Conservation (phyloP, 495 filamentous ascomycete genomes). For the Aspergillus affinis region DNA sequence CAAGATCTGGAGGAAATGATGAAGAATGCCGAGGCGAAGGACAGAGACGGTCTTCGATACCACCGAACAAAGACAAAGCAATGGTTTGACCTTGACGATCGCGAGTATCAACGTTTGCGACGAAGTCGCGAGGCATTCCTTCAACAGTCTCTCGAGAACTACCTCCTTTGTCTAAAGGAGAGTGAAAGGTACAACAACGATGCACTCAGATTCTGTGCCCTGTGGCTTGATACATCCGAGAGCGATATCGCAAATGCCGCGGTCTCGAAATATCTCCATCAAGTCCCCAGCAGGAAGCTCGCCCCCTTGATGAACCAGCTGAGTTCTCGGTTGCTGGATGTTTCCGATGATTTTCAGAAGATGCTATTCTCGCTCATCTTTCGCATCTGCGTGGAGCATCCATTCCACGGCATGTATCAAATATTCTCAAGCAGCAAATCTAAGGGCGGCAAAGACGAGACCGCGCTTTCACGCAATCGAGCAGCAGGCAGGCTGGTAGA, state of each 20-base stretch:
- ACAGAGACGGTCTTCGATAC: conserved; percentile 45
- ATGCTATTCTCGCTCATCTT: conserved; percentile 70
- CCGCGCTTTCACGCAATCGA: conserved; percentile 65
- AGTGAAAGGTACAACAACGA: conserved; percentile 88
- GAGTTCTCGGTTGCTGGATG: conserved; percentile 80
- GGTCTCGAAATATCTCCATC: conserved; percentile 63
- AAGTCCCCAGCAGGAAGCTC: conserved; percentile 88
- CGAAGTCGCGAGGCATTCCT: conserved; percentile 77
- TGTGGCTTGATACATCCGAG: conserved; percentile 86
- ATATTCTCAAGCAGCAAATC: conserved; percentile 79
- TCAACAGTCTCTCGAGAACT: conserved; percentile 87
- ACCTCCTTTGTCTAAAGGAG: conserved; percentile 78
- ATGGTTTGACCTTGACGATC: conserved; percentile 87
- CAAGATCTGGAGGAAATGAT: conserved; percentile 61
- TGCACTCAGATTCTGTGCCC: conserved; percentile 86
- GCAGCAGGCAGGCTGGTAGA: conserved; percentile 69
- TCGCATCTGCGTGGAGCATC: conserved; percentile 85
- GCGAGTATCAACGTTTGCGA: conserved; percentile 76
- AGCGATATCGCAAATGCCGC: conserved; percentile 71
- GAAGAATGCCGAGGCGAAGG: conserved; percentile 48
- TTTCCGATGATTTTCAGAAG: conserved; percentile 66
- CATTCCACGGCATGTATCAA: conserved; percentile 94
- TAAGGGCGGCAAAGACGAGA: conserved; percentile 65
- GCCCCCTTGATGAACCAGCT: conserved; percentile 93
- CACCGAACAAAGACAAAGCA: conserved; percentile 66